Evolutionary conservation across 1,284 basidiomycete species (phyloP).

Genomic region (Melampsora larici-populina): DNA sequence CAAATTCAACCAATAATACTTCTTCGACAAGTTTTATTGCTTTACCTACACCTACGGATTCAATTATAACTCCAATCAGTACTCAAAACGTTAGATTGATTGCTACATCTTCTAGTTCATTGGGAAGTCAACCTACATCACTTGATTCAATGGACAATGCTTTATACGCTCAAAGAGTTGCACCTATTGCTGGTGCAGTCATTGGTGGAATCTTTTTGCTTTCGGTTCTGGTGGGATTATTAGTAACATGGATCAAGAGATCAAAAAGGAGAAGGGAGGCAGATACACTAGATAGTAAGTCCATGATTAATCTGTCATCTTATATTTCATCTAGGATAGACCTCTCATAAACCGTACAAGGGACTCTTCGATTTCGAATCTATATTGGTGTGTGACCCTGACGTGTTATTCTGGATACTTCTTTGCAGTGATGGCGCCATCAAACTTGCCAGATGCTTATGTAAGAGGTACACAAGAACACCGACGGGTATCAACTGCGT

Average conservation of each 20-base stretch:
- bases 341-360: too few relatives aligned
- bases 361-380: too few relatives aligned
- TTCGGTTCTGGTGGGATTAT: not conserved
- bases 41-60: not conserved
- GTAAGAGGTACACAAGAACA: constrained; percentile 1
- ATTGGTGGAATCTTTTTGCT: not conserved
- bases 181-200: not conserved
- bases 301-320: not conserved
- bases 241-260: not conserved
- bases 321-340: not conserved
- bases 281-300: constrained; percentile 2
- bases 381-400: not conserved
- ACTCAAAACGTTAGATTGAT: constrained; percentile 3
- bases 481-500: not conserved
- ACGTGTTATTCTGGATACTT: not conserved
- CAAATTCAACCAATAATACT: not conserved
- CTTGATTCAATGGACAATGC: not conserved
- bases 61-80: not conserved
- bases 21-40: not conserved
- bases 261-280: not conserved
- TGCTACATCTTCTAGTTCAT: not conserved
- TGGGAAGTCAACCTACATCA: not conserved
- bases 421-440: not conserved
- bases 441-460: not conserved
- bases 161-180: not conserved